phyloP scores from a whole-genome alignment of 2,329 filamentous ascomycete genomes.

The Phialophora tarda region DNA sequence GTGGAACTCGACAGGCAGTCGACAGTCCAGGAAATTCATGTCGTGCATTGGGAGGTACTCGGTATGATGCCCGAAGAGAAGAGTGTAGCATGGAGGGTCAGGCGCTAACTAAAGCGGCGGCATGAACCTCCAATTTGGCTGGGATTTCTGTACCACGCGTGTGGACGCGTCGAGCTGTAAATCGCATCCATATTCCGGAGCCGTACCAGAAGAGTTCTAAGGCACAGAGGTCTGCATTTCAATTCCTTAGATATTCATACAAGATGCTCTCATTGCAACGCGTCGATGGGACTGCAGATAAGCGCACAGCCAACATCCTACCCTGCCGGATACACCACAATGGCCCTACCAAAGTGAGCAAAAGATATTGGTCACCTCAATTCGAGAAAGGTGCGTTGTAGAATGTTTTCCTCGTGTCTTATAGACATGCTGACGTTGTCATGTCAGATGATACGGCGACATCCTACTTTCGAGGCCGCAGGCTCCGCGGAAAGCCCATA shows the following conservation, averaged over 20 bases:
- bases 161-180: neutral
- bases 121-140: too few relatives aligned
- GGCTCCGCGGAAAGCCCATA: slow-evolving; percentile 71
- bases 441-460: slow-evolving; percentile 58
- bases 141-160: neutral
- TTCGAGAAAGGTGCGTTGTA: slow-evolving; percentile 49
- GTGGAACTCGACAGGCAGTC: too few relatives aligned
- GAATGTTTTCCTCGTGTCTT: slow-evolving; percentile 1
- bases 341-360: slow-evolving; percentile 68
- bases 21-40: too few relatives aligned
- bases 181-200: neutral
- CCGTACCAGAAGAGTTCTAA: neutral
- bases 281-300: slow-evolving; percentile 24
- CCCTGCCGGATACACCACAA: slow-evolving; percentile 81
- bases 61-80: too few relatives aligned
- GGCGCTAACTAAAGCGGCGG: too few relatives aligned
- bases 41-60: too few relatives aligned
- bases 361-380: slow-evolving; percentile 73
- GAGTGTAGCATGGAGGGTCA: too few relatives aligned
- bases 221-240: neutral
- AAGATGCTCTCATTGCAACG: slow-evolving; percentile 54
- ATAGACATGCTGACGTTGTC: slow-evolving; percentile 6
- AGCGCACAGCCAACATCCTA: slow-evolving; percentile 64
- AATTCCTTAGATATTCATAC: neutral
- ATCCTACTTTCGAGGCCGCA: slow-evolving; percentile 79